Conservation (phyloP, 768 basidiomycete species). For the Lentinula raphanica region DNA sequence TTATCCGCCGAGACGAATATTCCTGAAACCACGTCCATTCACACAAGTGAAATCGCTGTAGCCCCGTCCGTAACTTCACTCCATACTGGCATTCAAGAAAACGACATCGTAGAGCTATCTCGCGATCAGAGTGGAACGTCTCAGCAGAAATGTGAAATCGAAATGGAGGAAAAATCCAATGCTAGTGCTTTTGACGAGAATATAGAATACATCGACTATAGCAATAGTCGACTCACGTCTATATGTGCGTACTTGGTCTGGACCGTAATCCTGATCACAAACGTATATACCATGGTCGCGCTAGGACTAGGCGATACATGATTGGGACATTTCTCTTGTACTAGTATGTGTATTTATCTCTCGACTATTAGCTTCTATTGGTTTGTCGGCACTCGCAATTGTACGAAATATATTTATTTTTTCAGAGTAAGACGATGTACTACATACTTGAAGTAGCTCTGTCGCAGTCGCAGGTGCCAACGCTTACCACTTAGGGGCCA, state of each 20-base stretch:
- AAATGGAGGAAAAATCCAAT: neutral
- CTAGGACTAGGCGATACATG: conserved; percentile 26
- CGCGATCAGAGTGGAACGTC: neutral
- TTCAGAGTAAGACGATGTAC: too few species aligned
- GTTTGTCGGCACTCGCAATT: too few species aligned
- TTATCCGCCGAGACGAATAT: neutral
- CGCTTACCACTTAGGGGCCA: too few species aligned
- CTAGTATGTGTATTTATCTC: neutral
- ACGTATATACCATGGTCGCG: conserved; percentile 47
- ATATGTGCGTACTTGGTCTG: conserved; percentile 41
- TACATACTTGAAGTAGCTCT: too few species aligned
- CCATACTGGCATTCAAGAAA: neutral
- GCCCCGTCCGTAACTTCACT: neutral
- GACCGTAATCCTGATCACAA: conserved; percentile 43
- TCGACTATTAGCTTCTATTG: too few species aligned
- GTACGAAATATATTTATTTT: too few species aligned
- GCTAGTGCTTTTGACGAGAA: conserved; percentile 7
- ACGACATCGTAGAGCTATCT: neutral
- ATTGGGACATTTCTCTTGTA: neutral
- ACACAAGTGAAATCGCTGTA: neutral
- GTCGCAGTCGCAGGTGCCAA: too few species aligned
- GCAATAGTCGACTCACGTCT: conserved; percentile 33
- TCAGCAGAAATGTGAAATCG: neutral
- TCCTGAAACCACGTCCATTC: neutral
- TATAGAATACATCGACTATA: conserved; percentile 30